Evolutionary conservation across 2,329 filamentous ascomycete genomes (phyloP).

Genomic region (Fusarium palustre): DNA sequence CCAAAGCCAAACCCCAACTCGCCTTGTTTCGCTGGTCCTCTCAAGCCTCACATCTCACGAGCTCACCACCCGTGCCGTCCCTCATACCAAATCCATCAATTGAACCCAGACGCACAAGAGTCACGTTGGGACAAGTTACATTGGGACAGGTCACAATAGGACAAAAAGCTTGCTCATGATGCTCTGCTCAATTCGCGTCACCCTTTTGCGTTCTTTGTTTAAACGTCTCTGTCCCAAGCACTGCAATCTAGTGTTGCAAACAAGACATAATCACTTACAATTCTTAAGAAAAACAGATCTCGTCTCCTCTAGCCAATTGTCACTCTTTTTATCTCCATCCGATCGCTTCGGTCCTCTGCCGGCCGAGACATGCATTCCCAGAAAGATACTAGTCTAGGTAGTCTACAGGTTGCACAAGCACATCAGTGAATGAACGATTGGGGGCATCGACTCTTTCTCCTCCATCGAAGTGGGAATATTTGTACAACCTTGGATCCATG

Average conservation of each 20-base stretch:
- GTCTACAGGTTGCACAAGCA: constrained; percentile 19
- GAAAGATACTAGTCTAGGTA: constrained; percentile 12
- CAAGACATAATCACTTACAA: constrained; percentile 3
- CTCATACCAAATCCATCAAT: constrained; percentile 12
- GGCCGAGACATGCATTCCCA: constrained; percentile 42
- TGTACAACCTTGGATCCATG: constrained; percentile 9
- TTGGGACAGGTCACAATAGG: background rate
- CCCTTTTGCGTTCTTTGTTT: background rate
- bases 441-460: constrained; percentile 12
- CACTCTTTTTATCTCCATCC: constrained; percentile 1
- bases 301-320: constrained; percentile 43
- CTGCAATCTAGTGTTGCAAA: background rate
- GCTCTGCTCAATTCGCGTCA: constrained; percentile 2
- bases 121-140: constrained; percentile 2
- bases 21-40: background rate
- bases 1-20: constrained; percentile 12
- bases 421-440: background rate
- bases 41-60: constrained; percentile 32
- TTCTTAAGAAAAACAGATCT: constrained; percentile 7
- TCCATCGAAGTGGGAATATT: constrained; percentile 10
- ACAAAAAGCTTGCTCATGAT: constrained; percentile 7
- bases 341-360: constrained; percentile 38
- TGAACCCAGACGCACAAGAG: background rate
- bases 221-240: background rate
- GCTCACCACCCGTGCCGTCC: constrained; percentile 4